Conservation (phyloP, 345 rosid genomes). For the Anastatica hierochuntica region DNA sequence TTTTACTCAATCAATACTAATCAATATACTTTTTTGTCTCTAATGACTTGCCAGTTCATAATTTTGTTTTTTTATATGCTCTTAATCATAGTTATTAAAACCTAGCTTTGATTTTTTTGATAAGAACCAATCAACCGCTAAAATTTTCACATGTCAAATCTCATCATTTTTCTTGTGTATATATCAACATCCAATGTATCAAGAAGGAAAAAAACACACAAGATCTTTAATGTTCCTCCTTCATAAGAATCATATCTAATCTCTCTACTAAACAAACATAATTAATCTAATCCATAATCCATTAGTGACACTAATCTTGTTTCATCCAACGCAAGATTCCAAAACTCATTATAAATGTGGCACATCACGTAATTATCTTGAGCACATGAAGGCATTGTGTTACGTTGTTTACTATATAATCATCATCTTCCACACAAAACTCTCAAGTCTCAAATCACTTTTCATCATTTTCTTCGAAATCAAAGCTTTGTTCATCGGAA, state of each 20-base stretch:
- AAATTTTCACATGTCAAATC: slow-evolving; percentile 24
- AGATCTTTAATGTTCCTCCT: slow-evolving; percentile 17
- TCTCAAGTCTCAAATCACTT: too few species aligned
- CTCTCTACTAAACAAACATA: background rate
- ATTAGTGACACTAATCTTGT: background rate
- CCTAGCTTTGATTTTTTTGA: background rate
- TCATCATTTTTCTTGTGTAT: background rate
- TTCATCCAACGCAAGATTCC: slow-evolving; percentile 3
- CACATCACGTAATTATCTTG: slow-evolving; percentile 26
- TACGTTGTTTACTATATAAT: slow-evolving; percentile 29
- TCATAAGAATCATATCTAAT: slow-evolving; percentile 8
- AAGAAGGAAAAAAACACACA: slow-evolving; percentile 23
- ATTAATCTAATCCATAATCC: slow-evolving; percentile 7
- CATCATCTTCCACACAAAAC: background rate
- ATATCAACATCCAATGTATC: slow-evolving; percentile 21
- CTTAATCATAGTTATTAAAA: slow-evolving; percentile 1
- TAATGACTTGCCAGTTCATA: background rate
- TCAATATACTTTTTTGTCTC: too few species aligned
- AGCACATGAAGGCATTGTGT: slow-evolving; percentile 16
- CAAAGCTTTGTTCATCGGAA: too few species aligned
- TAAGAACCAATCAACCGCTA: slow-evolving; percentile 5
- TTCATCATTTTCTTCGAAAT: background rate
- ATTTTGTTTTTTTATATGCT: background rate
- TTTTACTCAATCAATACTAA: too few species aligned
- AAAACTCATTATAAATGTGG: slow-evolving; percentile 13